phyloP scores from a whole-genome alignment of 1,284 basidiomycete genomes.

The Ustilago nuda region DNA sequence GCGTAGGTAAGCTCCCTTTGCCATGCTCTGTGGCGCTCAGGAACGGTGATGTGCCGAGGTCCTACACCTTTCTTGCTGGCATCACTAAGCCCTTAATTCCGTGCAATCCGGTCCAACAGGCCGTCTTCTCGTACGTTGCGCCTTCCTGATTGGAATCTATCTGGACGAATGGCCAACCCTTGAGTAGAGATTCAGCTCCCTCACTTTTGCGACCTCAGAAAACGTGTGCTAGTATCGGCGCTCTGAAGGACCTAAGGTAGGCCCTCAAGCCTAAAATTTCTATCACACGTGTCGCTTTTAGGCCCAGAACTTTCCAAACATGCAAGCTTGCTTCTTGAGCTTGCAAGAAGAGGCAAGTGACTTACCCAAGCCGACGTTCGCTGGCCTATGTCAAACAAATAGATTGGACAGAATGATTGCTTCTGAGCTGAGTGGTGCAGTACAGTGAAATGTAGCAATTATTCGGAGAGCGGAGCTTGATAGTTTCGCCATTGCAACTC shows the following conservation, averaged over 20 bases:
- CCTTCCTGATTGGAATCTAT: neutral
- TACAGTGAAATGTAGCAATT: neutral
- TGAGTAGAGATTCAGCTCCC: neutral
- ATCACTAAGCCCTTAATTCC: neutral
- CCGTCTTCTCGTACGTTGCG: neutral
- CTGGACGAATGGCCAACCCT: neutral
- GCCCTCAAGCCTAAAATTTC: neutral
- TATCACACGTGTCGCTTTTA: neutral
- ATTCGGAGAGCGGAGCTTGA: neutral
- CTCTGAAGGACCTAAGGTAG: neutral
- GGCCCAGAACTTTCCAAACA: neutral
- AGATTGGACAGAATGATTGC: neutral
- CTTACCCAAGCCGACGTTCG: neutral
- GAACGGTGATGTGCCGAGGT: neutral
- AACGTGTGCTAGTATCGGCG: too few species aligned
- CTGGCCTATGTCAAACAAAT: neutral
- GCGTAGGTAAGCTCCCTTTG: neutral
- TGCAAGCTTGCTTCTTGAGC: neutral
- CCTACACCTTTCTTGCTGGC: neutral
- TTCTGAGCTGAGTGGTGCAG: neutral
- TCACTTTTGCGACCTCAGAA: too few species aligned
- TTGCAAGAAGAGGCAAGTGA: too few species aligned
- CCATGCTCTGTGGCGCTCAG: neutral
- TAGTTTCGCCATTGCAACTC: neutral
- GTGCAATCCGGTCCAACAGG: neutral